Base-by-base conservation (phyloP, 108 stramenopile species). In the Stephanodiscus triporus region DNA sequence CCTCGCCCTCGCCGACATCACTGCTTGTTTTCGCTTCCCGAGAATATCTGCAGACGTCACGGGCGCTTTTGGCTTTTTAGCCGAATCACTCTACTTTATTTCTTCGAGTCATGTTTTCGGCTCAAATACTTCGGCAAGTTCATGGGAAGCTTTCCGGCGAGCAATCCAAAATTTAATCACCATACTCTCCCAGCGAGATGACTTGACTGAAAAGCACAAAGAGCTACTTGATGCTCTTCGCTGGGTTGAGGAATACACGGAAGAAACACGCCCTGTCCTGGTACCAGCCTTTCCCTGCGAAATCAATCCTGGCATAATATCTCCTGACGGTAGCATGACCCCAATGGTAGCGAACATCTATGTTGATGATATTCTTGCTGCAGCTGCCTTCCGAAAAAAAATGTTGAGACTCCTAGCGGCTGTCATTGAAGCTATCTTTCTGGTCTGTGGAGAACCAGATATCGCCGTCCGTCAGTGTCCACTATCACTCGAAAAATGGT, bases 371-470 rank as follows among this genome's bases (percentile, higher is more conserved):
- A 49, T 19, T 49, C 19, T 49, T 5, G 32, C 32, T 34, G 32
- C 32, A 34, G 32, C 32, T 34, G 32, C 32, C 32, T 5, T 34
- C 32, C 32, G 32, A 34, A 5, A 34, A 5, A 34, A 34, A 34
- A 34, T 34, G 32, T 34, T 34, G 32, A 34, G 5, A 34, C 32
- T 34, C 32, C 32, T 34, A 2, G 32, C 32, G 32, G 32, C 32
- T 34, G 9, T 19, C 29, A 54, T 55, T 9, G 17, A 32, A 16
- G 67, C 67, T 36, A 68, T 68, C 34, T 68, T 34, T 34, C 32
- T 34, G 32, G 32, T 34, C 32, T 34, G 32, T 34, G 32, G 32
- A 2, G 32, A 34, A 34, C 32, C 32, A 2, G 32, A 34, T 34
- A 34, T 34, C 32, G 32, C 32, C 32, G 32, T 34, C 32, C 32